Evolutionary conservation across 345 rosid species (phyloP).

Genomic region (Eucalyptus brandiana): DNA sequence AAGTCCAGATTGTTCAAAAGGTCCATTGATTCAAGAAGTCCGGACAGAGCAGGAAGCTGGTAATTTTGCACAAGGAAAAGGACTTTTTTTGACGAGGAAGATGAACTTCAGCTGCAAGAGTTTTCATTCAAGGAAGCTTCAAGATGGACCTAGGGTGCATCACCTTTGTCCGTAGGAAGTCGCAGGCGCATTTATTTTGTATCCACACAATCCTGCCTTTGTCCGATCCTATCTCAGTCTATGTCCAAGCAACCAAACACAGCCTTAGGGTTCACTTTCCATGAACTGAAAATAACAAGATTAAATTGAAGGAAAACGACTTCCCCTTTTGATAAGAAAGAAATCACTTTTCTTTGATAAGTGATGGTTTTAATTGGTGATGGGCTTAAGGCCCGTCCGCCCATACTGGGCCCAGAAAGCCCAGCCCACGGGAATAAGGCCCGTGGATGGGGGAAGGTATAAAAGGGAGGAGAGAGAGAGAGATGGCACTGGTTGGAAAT

Average conservation of each 20-base stretch:
- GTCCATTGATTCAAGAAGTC: slow-evolving; percentile 39
- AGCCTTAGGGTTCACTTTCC: accelerated
- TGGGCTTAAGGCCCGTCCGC: no score
- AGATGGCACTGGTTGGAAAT: no score
- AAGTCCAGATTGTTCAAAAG: slow-evolving; percentile 28
- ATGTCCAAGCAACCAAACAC: not conserved
- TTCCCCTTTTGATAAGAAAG: accelerated
- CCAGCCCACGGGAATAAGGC: no score
- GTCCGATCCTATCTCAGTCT: not conserved
- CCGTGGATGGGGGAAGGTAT: no score
- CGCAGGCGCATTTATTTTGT: not conserved
- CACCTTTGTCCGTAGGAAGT: not conserved
- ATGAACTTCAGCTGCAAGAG: slow-evolving; percentile 18
- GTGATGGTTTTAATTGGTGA: no score
- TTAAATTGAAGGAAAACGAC: not conserved
- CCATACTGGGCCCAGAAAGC: no score
- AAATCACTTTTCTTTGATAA: not conserved
- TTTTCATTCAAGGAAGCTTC: slow-evolving; percentile 20
- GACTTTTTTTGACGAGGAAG: not conserved
- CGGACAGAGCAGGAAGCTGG: slow-evolving; percentile 13
- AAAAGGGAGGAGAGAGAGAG: no score
- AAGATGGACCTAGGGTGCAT: slow-evolving; percentile 18
- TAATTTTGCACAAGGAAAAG: slow-evolving; percentile 20
- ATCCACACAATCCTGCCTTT: accelerated
- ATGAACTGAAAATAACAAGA: accelerated